Conservation (phyloP, 352 stramenopile species). For the Hyphochytrium catenoides region DNA sequence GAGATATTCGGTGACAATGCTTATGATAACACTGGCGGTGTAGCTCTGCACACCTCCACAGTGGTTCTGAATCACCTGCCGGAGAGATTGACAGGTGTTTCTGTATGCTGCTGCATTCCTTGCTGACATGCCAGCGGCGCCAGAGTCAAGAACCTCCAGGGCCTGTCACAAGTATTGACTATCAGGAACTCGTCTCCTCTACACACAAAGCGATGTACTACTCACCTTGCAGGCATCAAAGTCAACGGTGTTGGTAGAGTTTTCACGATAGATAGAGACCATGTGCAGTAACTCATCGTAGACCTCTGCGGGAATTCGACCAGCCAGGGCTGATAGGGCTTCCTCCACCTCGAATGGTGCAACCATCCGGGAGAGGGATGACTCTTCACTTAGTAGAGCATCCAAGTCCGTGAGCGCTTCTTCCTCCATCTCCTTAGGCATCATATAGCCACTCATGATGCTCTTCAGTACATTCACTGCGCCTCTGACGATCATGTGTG, state of each 20-base stretch:
- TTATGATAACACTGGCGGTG: background rate
- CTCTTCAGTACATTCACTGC: conserved; percentile 61
- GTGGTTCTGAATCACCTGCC: conserved; percentile 47
- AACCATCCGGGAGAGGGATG: too few relatives aligned
- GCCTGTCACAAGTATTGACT: too few relatives aligned
- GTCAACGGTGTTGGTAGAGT: too few relatives aligned
- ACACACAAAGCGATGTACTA: too few relatives aligned
- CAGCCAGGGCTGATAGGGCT: conserved; percentile 80
- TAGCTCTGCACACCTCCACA: conserved; percentile 19
- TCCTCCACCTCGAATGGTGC: conserved; percentile 86
- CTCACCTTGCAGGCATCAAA: too few relatives aligned
- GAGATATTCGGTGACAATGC: too few relatives aligned
- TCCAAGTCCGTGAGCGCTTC: conserved; percentile 56
- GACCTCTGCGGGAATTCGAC: conserved; percentile 78
- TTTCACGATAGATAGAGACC: too few relatives aligned
- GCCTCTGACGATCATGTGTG: conserved; percentile 35
- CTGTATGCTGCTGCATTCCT: too few relatives aligned
- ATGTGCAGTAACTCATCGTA: conserved; percentile 66
- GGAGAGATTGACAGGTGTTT: conserved; percentile 31
- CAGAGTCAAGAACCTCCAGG: too few relatives aligned
- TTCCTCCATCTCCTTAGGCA: conserved; percentile 50
- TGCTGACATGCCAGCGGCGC: too few relatives aligned
- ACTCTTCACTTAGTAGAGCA: too few relatives aligned
- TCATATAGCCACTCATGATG: conserved; percentile 80
- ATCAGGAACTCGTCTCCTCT: too few relatives aligned